Percentiles rank a stretch among this genome's conserved stretches.
These are phyloP conservation scores for Daldinia sp. DNA, from an alignment of 2,329 filamentous ascomycete species.

Conservation along the genomic window DNA sequence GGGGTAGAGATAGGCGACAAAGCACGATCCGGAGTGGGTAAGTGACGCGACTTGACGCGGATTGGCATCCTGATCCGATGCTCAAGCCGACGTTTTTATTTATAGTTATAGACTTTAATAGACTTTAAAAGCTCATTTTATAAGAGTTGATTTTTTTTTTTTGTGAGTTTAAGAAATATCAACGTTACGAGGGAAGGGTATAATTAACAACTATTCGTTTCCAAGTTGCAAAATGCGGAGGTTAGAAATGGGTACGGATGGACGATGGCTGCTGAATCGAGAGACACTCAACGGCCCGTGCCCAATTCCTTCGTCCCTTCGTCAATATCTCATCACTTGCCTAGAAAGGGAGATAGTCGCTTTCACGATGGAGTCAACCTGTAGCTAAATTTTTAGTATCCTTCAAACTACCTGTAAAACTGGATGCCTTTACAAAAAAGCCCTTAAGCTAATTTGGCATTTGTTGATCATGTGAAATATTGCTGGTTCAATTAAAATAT, in stretches of 20 bases:
- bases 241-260: constrained; percentile 6
- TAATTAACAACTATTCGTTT: not conserved
- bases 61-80: constrained; percentile 46
- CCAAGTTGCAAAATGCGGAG: constrained; percentile 20
- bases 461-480: constrained; percentile 4
- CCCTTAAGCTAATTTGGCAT: constrained; percentile 1
- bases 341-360: not conserved
- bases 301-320: constrained; percentile 1
- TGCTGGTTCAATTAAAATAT: not conserved
- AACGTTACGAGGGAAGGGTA: not conserved
- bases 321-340: not conserved
- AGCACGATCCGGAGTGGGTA: constrained; percentile 45
- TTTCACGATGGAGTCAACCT: constrained; percentile 11
- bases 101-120: no score
- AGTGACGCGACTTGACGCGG: constrained; percentile 52
- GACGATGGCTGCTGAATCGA: not conserved
- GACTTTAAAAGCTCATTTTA: not conserved
- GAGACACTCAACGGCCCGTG: constrained; percentile 10
- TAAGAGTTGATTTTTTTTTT: not conserved
- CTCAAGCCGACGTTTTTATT: not conserved
- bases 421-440: not conserved
- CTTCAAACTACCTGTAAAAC: constrained; percentile 5
- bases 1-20: constrained; percentile 48
- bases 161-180: not conserved
- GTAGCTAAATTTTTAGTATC: constrained; percentile 21